A percentile compares a stretch with the other conserved stretches of the same genome.
Conservation (phyloP, 805 yeast genomes). For the Hanseniaspora lachancei region DNA sequence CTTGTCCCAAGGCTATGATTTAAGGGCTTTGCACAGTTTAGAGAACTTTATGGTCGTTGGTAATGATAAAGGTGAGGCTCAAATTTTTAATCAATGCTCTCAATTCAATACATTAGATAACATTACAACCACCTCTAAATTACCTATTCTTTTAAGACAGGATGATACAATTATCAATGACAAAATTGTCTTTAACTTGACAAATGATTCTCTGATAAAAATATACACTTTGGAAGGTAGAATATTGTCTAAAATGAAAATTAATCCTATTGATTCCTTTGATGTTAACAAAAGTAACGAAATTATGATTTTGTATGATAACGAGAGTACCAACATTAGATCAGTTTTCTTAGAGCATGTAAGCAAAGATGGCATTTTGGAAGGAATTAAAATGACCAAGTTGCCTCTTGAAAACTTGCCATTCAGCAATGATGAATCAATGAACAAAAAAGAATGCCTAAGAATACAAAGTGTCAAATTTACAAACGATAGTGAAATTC, state of each 20-base stretch:
- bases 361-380: background rate
- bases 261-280: slow-evolving; percentile 3
- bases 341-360: slow-evolving; percentile 11
- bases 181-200: background rate
- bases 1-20: slow-evolving; percentile 9
- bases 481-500: slow-evolving; percentile 3
- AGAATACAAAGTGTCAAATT: background rate
- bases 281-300: slow-evolving; percentile 8
- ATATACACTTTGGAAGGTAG: slow-evolving; percentile 6
- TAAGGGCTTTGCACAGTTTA: background rate
- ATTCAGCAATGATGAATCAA: background rate
- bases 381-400: slow-evolving; percentile 10
- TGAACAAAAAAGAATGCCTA: background rate
- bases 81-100: slow-evolving; percentile 8
- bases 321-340: background rate
- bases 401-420: slow-evolving; percentile 10
- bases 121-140: background rate
- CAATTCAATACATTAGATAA: slow-evolving; percentile 7
- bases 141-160: slow-evolving; percentile 5
- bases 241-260: slow-evolving; percentile 6
- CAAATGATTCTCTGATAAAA: slow-evolving; percentile 4
- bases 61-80: slow-evolving; percentile 12
- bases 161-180: background rate
- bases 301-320: slow-evolving; percentile 2
- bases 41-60: slow-evolving; percentile 9